Conservation (phyloP, 2,329 filamentous ascomycete species). For the Boeremia lycopersici region DNA sequence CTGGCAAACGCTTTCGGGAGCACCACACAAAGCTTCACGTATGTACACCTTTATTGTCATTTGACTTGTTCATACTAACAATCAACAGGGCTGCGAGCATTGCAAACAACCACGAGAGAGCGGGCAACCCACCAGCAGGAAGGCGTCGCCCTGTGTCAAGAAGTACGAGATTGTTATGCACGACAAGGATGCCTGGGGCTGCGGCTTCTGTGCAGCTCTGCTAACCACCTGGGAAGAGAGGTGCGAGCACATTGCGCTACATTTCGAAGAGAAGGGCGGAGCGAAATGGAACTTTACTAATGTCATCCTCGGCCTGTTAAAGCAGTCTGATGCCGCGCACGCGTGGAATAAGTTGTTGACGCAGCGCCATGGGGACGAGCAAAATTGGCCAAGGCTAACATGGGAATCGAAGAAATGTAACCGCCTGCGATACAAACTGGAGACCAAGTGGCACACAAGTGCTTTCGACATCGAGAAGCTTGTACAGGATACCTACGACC, state of each 20-base stretch:
- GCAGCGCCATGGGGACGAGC: slow-evolving; percentile 61
- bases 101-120: slow-evolving; percentile 68
- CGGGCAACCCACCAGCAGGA: slow-evolving; percentile 60
- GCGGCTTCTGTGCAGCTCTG: slow-evolving; percentile 69
- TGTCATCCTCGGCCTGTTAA: slow-evolving; percentile 70
- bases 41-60: slow-evolving; percentile 36
- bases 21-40: slow-evolving; percentile 70
- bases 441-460: slow-evolving; percentile 66
- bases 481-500: slow-evolving; percentile 64
- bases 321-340: slow-evolving; percentile 66
- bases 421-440: slow-evolving; percentile 67
- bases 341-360: slow-evolving; percentile 66
- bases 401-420: slow-evolving; percentile 71
- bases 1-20: slow-evolving; percentile 71
- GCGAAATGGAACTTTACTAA: slow-evolving; percentile 72
- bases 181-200: slow-evolving; percentile 71
- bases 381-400: slow-evolving; percentile 51
- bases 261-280: slow-evolving; percentile 68
- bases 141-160: slow-evolving; percentile 50
- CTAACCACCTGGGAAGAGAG: slow-evolving; percentile 69
- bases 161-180: slow-evolving; percentile 55
- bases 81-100: slow-evolving; percentile 59
- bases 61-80: slow-evolving; percentile 20
- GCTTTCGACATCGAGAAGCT: slow-evolving; percentile 61
- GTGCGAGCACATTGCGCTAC: slow-evolving; percentile 70